Evolutionary conservation across 108 stramenopile genomes (phyloP).

Genomic region (Stephanodiscus triporus): DNA sequence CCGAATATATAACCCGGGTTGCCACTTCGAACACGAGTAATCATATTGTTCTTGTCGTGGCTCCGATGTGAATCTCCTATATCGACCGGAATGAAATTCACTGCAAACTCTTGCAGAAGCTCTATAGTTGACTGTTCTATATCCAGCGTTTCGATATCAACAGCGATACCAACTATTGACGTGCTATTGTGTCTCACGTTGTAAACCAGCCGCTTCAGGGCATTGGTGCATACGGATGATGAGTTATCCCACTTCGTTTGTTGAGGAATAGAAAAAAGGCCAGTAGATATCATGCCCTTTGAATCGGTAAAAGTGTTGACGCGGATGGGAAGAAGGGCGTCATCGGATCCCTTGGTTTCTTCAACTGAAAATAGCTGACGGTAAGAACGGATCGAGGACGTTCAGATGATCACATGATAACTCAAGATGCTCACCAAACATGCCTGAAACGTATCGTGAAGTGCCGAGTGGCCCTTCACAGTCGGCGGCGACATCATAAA

Average conservation of each 20-base stretch:
- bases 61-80: constrained; percentile 21
- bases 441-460: constrained; percentile 13
- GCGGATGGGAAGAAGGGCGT: constrained; percentile 6
- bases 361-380: constrained; percentile 19
- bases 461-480: constrained; percentile 28
- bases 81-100: constrained; percentile 31
- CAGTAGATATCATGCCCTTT: background rate
- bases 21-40: constrained; percentile 50
- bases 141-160: constrained; percentile 26
- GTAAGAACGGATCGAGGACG: background rate
- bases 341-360: constrained; percentile 29
- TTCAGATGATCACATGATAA: background rate
- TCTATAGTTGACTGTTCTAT: constrained; percentile 14
- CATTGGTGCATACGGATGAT: constrained; percentile 30
- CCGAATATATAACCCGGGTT: constrained; percentile 65
- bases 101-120: constrained; percentile 36
- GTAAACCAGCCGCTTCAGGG: constrained; percentile 41
- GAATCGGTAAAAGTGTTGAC: constrained; percentile 12
- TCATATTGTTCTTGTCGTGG: constrained; percentile 29
- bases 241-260: constrained; percentile 29
- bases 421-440: constrained; percentile 19
- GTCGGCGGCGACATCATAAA: constrained; percentile 20
- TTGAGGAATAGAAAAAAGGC: background rate
- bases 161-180: constrained; percentile 33
- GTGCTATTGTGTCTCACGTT: constrained; percentile 33